Base-by-base conservation (phyloP, 2,329 filamentous ascomycete species). In the Aspergillus fumigatus region DNA sequence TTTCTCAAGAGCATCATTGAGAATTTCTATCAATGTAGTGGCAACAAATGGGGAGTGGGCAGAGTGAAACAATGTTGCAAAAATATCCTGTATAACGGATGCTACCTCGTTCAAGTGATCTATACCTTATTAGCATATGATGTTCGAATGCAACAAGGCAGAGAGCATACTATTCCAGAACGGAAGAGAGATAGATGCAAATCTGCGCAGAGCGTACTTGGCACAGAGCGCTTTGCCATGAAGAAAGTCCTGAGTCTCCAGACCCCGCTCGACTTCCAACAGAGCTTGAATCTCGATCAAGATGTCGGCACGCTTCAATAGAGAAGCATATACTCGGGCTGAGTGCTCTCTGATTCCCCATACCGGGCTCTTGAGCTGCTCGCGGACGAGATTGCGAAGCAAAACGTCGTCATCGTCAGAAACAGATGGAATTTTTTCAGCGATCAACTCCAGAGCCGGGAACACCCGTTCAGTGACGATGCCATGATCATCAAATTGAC, bases 301-400 rank as follows among this genome's bases (percentile, higher is more conserved):
- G 38, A 77, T 73, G 17, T 73, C 61, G 1, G 62, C 56, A 32
- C 67, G 66, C 19, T 66, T 68, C 35, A 77, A 51, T 2, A 77
- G 58, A 8, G 73, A 75, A 3, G 73, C 73, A 62, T 75, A 76
- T 11, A 75, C 73, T 48, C 75, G 70, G 19, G 77, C 77, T 19
- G 77, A 75, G 52, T 79, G 77, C 52, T 79, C 77, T 55, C 77
- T 69, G 29, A 79, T 73, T 11, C 74, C 72, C 77, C 77, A 79
- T 17, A 77, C 73, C 1, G 71, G 69, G 56, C 75, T 77, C 29
- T 70, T 70, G n/a, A 78, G 62, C 40, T 79, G 74, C 41, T 65
- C 65, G 3, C 66, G 55, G 17, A 77, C 70, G 10, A 75, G 59
- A 4, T 52, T 59, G 19, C 67, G 69, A 8, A 78, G 58, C 51